Percentiles rank a stretch among this genome's conserved stretches.
Evolutionary conservation across 2,329 filamentous ascomycete genomes (phyloP).

Genomic region (Fusarium redolens): DNA sequence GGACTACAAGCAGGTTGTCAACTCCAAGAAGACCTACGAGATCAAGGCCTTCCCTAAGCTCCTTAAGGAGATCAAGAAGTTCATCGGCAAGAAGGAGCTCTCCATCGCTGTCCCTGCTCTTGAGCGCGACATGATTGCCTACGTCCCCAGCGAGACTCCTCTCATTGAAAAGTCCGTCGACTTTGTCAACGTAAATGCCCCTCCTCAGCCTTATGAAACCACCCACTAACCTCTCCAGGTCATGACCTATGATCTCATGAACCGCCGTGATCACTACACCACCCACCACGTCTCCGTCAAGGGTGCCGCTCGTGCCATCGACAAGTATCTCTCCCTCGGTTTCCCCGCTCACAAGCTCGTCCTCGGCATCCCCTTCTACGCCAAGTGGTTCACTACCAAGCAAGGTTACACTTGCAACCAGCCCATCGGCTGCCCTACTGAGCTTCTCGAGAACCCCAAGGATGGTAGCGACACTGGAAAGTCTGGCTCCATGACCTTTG

Average conservation of each 20-base stretch:
- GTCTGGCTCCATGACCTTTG: constrained; percentile 56
- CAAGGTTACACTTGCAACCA: constrained; percentile 57
- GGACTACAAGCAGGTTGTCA: constrained; percentile 73
- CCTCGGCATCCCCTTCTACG: constrained; percentile 76
- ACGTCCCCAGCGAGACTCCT: constrained; percentile 65
- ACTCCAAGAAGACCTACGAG: constrained; percentile 68
- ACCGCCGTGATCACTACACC: constrained; percentile 74
- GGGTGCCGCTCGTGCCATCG: constrained; percentile 64
- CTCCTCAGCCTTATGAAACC: rapidly evolving
- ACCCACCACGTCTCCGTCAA: constrained; percentile 71
- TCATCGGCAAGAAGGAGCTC: constrained; percentile 70
- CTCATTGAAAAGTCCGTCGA: constrained; percentile 70
- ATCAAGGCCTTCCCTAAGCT: constrained; percentile 71
- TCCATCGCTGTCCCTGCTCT: constrained; percentile 76
- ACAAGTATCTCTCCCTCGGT: constrained; percentile 69
- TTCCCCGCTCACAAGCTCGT: constrained; percentile 67
- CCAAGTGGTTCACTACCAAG: constrained; percentile 72
- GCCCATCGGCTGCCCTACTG: constrained; percentile 69
- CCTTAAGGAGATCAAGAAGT: constrained; percentile 66
- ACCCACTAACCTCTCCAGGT: constrained; percentile 49
- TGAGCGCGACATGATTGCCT: constrained; percentile 75
- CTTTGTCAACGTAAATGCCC: constrained; percentile 65
- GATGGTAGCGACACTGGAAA: constrained; percentile 69
- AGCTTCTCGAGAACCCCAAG: constrained; percentile 66
- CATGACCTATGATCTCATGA: constrained; percentile 80